Conservation (phyloP, 805 yeast species). For the Pichia ethanolica region DNA sequence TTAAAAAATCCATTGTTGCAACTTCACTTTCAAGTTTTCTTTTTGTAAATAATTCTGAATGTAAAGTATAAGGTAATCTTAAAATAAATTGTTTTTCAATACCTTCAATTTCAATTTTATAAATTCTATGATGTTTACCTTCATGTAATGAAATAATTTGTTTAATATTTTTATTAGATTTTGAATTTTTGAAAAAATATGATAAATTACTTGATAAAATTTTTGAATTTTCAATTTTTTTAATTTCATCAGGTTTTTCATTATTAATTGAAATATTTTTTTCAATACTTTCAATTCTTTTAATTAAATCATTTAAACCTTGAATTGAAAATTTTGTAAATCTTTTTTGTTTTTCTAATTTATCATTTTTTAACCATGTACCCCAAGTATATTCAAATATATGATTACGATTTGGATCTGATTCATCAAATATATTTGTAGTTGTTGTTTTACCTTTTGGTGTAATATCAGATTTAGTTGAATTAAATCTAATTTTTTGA, state of each 20-base stretch:
- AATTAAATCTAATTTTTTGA: conserved; percentile 4
- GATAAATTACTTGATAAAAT: conserved; percentile 18
- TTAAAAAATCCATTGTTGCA: conserved; percentile 84
- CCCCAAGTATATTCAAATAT: conserved; percentile 92
- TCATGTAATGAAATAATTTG: conserved; percentile 82
- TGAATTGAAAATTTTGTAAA: conserved; percentile 74
- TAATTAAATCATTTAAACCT: conserved; percentile 46
- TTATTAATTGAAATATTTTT: background rate
- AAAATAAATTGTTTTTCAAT: conserved; percentile 52
- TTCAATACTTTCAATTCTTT: conserved; percentile 5
- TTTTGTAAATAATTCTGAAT: conserved; percentile 55
- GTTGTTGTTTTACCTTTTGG: conserved; percentile 4
- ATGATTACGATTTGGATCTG: conserved; percentile 14
- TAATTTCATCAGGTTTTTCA: conserved; percentile 36
- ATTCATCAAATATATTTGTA: conserved; percentile 10
- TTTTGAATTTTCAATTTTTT: conserved; percentile 19
- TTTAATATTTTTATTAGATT: conserved; percentile 35
- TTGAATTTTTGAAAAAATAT: conserved; percentile 11
- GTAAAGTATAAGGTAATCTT: conserved; percentile 79
- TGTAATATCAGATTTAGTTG: background rate
- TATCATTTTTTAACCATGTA: conserved; percentile 82
- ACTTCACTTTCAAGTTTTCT: conserved; percentile 79
- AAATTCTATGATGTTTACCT: conserved; percentile 89
- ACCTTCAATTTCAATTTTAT: conserved; percentile 44
- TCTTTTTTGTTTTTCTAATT: conserved; percentile 64